phyloP scores from a whole-genome alignment of 495 filamentous ascomycete species.

The Rostrohypoxylon terebratum region DNA sequence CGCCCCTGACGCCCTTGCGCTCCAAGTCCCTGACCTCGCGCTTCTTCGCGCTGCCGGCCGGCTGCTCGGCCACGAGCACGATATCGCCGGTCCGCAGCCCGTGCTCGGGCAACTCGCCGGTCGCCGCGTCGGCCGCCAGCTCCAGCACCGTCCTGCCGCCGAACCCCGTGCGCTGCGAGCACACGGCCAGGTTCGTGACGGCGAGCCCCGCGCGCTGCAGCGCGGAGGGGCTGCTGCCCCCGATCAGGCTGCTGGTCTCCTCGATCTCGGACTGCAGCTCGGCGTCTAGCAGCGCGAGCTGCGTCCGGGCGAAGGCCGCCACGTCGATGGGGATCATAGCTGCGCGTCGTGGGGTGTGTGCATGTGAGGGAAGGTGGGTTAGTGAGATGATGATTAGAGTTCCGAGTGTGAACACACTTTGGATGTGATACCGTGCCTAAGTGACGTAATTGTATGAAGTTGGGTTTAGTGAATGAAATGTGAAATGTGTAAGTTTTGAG shows the following conservation, averaged over 20 bases:
- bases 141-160: conserved; percentile 90
- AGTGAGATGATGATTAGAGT: neutral
- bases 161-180: conserved; percentile 88
- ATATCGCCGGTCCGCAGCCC: conserved; percentile 90
- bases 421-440: neutral
- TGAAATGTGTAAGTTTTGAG: conserved; percentile 25
- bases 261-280: conserved; percentile 85
- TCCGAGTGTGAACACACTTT: neutral
- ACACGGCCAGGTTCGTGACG: conserved; percentile 78
- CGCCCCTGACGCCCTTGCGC: conserved; percentile 77
- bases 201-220: conserved; percentile 90
- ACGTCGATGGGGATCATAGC: conserved; percentile 67
- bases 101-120: conserved; percentile 75
- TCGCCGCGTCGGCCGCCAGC: conserved; percentile 78
- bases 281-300: conserved; percentile 78
- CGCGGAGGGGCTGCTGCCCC: conserved; percentile 73
- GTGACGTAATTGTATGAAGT: neutral
- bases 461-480: conserved; percentile 1
- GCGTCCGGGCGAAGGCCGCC: conserved; percentile 78
- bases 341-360: conserved; percentile 53
- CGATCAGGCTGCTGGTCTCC: conserved; percentile 77
- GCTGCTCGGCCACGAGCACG: conserved; percentile 81
- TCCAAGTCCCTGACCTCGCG: conserved; percentile 74
- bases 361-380: neutral
- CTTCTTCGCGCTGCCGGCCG: conserved; percentile 75